Evolutionary conservation across 2,329 filamentous ascomycete species (phyloP), one percentile per base, ranked within the genome.

Genomic region (Calonectria multiphialidica): DNA sequence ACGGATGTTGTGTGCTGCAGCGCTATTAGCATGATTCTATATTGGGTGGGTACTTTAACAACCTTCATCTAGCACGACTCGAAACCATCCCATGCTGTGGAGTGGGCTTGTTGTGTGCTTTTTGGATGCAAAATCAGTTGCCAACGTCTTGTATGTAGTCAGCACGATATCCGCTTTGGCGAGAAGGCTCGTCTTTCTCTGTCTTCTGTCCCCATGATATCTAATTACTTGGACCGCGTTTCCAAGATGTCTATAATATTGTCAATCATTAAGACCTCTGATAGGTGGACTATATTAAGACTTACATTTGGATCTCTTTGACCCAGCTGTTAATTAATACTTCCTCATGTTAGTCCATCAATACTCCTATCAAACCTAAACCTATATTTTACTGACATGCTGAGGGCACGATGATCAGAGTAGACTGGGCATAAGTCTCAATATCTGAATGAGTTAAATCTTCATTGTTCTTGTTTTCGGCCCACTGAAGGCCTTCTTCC

Each of bases 1-100:
- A n/a, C 88, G 86, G 28, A 90, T 89, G 3, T 83, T 83, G 73
- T 90, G 88, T 16, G 88, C 88, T 88, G 15, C 0, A 15, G 18
- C 2, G 0, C 13, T n/a, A 12, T 35, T 10, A 57, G 23, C 6
- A 37, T 6, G 2, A 7, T 1, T 7, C 7, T 10, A 2, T 8
- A 16, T 9, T 12, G 5, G 25, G 7, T 5, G 18, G 18, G 16
- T 30, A 15, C 16, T 8, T 18, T 5, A 8, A 28, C 73, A 81
- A 87, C 86, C 87, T 83, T 88, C 87, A 50, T 88, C 84, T 0
- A 88, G 80, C 1, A 87, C 82, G 0, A 87, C 74, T 10, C 84
- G 79, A 70, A 82, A 86, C 86, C 86, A 89, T 7, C 75, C 74
- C 4, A 86, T 83, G 79, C 3, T 87, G 74, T 21, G 72, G 35